Conservation (phyloP, 2,329 filamentous ascomycete genomes). For the Penicillium oxalicum region DNA sequence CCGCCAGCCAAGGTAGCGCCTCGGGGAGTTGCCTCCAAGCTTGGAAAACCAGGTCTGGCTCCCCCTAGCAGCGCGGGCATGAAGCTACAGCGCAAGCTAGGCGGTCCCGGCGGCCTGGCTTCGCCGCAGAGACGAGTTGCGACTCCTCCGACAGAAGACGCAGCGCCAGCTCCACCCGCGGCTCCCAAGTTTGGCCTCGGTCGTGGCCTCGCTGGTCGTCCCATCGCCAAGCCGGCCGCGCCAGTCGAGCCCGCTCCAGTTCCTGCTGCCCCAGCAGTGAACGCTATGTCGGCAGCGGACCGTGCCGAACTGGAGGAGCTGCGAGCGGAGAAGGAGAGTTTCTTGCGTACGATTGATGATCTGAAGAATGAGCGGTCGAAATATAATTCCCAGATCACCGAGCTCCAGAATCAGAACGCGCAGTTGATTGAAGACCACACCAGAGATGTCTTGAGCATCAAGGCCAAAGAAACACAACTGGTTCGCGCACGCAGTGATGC, state of each 20-base stretch:
- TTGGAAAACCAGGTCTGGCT: slow-evolving; percentile 40
- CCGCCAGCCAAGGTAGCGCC: slow-evolving; percentile 43
- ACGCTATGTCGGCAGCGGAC: slow-evolving; percentile 70
- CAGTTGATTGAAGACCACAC: slow-evolving; percentile 97
- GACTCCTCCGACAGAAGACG: slow-evolving; percentile 43
- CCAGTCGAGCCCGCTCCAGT: slow-evolving; percentile 42
- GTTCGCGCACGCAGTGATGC: slow-evolving; percentile 86
- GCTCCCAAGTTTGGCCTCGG: slow-evolving; percentile 57
- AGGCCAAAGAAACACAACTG: slow-evolving; percentile 95
- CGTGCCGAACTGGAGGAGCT: slow-evolving; percentile 89
- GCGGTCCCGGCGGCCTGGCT: slow-evolving; percentile 35
- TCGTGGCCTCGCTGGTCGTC: slow-evolving; percentile 76
- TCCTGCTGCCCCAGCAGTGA: slow-evolving; percentile 52
- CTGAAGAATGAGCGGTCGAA: slow-evolving; percentile 74
- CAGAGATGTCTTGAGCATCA: slow-evolving; percentile 88
- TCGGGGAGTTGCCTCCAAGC: slow-evolving; percentile 41
- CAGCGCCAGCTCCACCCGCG: slow-evolving; percentile 34
- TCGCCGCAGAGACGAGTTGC: slow-evolving; percentile 41
- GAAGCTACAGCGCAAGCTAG: slow-evolving; percentile 41
- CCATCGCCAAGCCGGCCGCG: slow-evolving; percentile 65
- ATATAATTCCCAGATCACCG: slow-evolving; percentile 79
- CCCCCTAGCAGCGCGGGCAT: slow-evolving; percentile 37
- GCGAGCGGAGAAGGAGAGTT: slow-evolving; percentile 71
- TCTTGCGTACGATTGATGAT: slow-evolving; percentile 71
- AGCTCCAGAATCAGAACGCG: slow-evolving; percentile 94